phyloP scores from a whole-genome alignment of 1,284 basidiomycete genomes.

The Coniferiporia weirii region DNA sequence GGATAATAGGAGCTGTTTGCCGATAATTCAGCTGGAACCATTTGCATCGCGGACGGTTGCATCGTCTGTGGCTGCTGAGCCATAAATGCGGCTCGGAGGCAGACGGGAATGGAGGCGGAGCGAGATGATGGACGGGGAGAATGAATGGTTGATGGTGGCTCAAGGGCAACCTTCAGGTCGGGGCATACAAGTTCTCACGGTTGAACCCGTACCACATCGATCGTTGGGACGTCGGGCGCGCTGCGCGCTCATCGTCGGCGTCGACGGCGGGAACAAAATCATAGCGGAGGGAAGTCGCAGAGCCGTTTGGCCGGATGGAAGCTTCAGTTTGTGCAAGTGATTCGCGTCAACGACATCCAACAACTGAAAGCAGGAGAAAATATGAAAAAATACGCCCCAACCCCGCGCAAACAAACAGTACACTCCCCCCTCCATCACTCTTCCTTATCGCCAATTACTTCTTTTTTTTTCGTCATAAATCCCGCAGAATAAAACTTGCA shows the following conservation, averaged over 20 bases:
- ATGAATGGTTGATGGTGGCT: background rate
- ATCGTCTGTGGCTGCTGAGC: conserved; percentile 6
- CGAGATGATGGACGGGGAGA: background rate
- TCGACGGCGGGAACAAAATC: background rate
- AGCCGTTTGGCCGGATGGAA: background rate
- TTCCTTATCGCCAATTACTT: background rate
- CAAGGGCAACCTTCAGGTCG: background rate
- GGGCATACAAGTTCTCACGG: background rate
- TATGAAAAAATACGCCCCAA: conserved; percentile 8
- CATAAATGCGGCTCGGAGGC: background rate
- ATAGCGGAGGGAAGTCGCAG: background rate
- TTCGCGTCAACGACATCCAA: conserved; percentile 12
- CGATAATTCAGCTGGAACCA: conserved; percentile 21
- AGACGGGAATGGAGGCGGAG: background rate
- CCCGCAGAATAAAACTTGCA: too few relatives aligned
- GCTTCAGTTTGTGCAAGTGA: background rate
- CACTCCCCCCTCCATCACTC: background rate
- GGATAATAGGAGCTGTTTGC: conserved; percentile 56
- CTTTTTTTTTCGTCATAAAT: too few relatives aligned
- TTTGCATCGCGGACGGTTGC: conserved; percentile 8
- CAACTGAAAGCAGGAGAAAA: conserved; percentile 17
- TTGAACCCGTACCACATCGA: background rate
- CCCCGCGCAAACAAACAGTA: conserved; percentile 4
- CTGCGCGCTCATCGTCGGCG: conserved; percentile 1
- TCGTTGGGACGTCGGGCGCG: background rate